Evolutionary conservation across 345 rosid species (phyloP).

Genomic region (Acer campestre): DNA sequence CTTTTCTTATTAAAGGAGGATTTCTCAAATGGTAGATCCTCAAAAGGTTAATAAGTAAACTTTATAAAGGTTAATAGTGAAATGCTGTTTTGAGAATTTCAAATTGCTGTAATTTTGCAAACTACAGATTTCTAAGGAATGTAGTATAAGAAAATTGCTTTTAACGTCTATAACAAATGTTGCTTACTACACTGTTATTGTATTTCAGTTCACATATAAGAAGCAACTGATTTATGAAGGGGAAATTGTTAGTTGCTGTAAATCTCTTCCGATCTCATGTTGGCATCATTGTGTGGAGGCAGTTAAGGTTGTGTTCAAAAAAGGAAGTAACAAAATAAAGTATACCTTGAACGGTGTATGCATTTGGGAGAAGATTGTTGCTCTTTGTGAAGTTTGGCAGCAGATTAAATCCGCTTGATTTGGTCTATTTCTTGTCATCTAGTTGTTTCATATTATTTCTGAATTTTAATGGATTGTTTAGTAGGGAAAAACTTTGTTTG

Average conservation of each 20-base stretch:
- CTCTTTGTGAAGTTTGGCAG: not conserved
- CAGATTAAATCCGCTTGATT: not conserved
- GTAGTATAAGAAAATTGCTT: too few species aligned
- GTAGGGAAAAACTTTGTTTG: not conserved
- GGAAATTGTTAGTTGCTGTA: not conserved
- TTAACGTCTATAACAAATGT: too few species aligned
- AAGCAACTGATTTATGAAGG: not conserved
- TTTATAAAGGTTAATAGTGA: too few species aligned
- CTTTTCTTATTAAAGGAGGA: too few species aligned
- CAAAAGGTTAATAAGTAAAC: too few species aligned
- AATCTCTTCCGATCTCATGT: not conserved
- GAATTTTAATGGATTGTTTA: not conserved
- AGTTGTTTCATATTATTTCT: not conserved
- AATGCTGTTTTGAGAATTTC: too few species aligned
- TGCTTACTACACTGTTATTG: not conserved
- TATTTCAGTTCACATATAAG: not conserved
- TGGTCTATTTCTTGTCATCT: not conserved
- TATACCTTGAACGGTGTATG: not conserved
- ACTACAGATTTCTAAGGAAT: too few species aligned
- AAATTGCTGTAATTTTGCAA: too few species aligned
- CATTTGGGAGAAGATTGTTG: not conserved
- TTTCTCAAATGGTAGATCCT: too few species aligned
- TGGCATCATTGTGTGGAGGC: not conserved
- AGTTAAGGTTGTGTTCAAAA: not conserved
- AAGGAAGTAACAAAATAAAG: not conserved